Evolutionary conservation across 768 basidiomycete species (phyloP).

Genomic region (Mycena leptocephala): DNA sequence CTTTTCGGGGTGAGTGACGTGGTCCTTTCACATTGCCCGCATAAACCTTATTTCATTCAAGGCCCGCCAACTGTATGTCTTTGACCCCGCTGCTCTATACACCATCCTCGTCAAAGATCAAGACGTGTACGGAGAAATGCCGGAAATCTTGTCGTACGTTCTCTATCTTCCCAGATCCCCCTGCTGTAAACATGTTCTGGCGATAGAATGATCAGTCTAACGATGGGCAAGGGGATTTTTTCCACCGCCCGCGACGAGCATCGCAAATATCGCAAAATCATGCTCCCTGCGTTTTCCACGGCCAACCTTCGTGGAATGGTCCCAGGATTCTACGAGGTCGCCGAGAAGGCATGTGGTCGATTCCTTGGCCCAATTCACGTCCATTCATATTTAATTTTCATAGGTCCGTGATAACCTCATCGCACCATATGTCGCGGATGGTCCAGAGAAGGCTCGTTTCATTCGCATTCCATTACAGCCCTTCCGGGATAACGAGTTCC

Average conservation of each 20-base stretch:
- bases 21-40: too few species aligned
- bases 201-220: not conserved
- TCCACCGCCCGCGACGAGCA: not conserved
- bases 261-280: slow-evolving; percentile 8
- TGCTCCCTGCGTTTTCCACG: not conserved
- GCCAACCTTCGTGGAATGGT: not conserved
- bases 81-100: not conserved
- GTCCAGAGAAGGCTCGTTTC: too few species aligned
- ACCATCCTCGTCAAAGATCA: not conserved
- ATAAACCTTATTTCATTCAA: not conserved
- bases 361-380: too few species aligned
- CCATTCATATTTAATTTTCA: too few species aligned
- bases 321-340: not conserved
- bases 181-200: too few species aligned
- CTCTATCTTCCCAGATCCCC: too few species aligned
- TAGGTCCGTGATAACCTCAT: not conserved
- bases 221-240: not conserved
- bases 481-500: too few species aligned
- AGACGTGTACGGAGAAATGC: not conserved
- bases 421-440: not conserved
- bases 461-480: too few species aligned
- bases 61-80: not conserved
- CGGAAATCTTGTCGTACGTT: too few species aligned
- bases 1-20: not conserved
- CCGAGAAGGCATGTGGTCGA: not conserved